Evolutionary conservation across 441 rosid genomes (phyloP).

Genomic region (Gossypium aridum): DNA sequence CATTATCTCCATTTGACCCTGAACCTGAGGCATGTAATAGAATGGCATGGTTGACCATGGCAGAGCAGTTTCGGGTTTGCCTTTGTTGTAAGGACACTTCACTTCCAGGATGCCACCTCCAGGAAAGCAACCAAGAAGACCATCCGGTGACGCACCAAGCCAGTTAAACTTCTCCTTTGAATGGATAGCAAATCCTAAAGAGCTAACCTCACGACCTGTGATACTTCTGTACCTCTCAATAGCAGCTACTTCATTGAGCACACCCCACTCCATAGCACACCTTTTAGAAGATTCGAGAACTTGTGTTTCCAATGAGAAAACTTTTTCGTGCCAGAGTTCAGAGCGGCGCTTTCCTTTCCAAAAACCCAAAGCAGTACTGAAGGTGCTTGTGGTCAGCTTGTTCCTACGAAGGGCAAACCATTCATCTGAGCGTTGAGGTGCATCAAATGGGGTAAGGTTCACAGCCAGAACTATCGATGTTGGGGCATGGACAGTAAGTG

Average conservation of each 20-base stretch:
- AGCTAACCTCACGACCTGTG: constrained; percentile 69
- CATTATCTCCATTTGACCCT: constrained; percentile 96
- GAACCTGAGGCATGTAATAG: constrained; percentile 95
- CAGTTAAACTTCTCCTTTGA: constrained; percentile 63
- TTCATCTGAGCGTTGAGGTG: constrained; percentile 86
- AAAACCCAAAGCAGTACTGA: constrained; percentile 87
- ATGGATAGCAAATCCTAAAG: constrained; percentile 75
- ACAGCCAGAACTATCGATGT: constrained; percentile 40
- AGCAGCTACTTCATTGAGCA: constrained; percentile 69
- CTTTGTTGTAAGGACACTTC: constrained; percentile 92
- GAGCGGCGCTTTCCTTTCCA: constrained; percentile 79
- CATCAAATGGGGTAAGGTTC: constrained; percentile 37
- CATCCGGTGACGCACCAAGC: constrained; percentile 97
- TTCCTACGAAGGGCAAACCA: constrained; percentile 86
- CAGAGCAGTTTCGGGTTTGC: constrained; percentile 67
- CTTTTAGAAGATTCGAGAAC: constrained; percentile 30
- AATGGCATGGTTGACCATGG: constrained; percentile 86
- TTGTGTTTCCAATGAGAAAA: constrained; percentile 38
- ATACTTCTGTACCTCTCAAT: constrained; percentile 66
- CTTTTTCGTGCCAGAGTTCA: constrained; percentile 95
- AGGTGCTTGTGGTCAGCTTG: constrained; percentile 86
- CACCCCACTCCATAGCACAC: constrained; percentile 91
- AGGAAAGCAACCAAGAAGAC: constrained; percentile 58
- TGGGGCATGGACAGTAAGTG: constrained; percentile 29
- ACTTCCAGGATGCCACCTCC: constrained; percentile 86